Percentiles rank a stretch among this genome's conserved stretches.
Conservation (phyloP, 805 yeast species). For the Yamadazyma scolyti region DNA sequence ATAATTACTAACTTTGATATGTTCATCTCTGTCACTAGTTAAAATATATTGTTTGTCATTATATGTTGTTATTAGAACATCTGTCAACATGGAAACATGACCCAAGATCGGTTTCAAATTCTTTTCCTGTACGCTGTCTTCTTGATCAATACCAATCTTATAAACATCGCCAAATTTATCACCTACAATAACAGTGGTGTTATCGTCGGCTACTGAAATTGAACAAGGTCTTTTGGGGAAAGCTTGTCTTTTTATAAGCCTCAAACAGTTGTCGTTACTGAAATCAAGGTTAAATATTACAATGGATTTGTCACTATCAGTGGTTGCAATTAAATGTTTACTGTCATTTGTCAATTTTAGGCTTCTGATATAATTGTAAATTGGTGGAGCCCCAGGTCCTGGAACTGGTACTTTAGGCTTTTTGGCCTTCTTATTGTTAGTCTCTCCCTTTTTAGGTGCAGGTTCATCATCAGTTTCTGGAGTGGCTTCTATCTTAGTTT, state of each 20-base stretch:
- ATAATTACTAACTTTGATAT: slow-evolving; percentile 75
- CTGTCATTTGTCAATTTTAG: slow-evolving; percentile 51
- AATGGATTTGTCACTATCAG: slow-evolving; percentile 82
- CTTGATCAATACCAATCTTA: slow-evolving; percentile 42
- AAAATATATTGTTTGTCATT: slow-evolving; percentile 52
- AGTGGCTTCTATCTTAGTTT: slow-evolving; percentile 31
- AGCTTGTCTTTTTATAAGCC: slow-evolving; percentile 61
- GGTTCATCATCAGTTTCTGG: slow-evolving; percentile 17
- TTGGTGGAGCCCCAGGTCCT: slow-evolving; percentile 67
- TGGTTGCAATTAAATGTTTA: slow-evolving; percentile 57
- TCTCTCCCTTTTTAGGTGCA: slow-evolving; percentile 23
- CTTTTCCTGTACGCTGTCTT: slow-evolving; percentile 39
- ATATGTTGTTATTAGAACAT: slow-evolving; percentile 43
- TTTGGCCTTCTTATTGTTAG: slow-evolving; percentile 23
- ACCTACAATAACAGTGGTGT: slow-evolving; percentile 59
- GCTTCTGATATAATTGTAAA: slow-evolving; percentile 65
- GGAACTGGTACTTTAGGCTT: slow-evolving; percentile 56
- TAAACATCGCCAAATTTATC: slow-evolving; percentile 98
- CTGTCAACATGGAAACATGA: slow-evolving; percentile 96
- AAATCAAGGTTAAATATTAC: slow-evolving; percentile 51
- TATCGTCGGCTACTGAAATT: slow-evolving; percentile 54
- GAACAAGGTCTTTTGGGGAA: slow-evolving; percentile 95
- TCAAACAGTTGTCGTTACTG: slow-evolving; percentile 37
- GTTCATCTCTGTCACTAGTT: slow-evolving; percentile 94
- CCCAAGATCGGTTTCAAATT: slow-evolving; percentile 71